A percentile compares a stretch with the other conserved stretches of the same genome.
Conservation (phyloP, 192 early-diverging fungal species). For the Dissophora globulifera region DNA sequence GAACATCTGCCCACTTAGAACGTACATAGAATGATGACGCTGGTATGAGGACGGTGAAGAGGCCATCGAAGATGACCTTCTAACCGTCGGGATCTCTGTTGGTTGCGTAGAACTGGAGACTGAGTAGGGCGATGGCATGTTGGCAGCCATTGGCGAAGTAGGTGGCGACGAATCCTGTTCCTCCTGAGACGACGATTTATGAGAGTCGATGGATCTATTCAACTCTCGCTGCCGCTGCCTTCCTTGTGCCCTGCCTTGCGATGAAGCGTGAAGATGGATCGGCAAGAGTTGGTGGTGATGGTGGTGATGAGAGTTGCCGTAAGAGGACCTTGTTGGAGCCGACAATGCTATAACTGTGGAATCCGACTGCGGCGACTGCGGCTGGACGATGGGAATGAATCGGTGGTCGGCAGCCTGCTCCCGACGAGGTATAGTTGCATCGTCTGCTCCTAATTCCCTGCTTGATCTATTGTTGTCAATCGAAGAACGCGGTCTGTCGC, state of each 20-base stretch:
- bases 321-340: constrained; percentile 29
- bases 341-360: constrained; percentile 17
- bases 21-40: constrained; percentile 46
- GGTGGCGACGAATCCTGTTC: constrained; percentile 51
- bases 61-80: constrained; percentile 42
- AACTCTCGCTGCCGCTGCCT: constrained; percentile 27
- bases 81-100: constrained; percentile 31
- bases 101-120: constrained; percentile 9
- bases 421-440: not conserved
- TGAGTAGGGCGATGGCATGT: constrained; percentile 37
- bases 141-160: constrained; percentile 27
- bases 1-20: constrained; percentile 51
- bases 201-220: constrained; percentile 37
- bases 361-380: constrained; percentile 14
- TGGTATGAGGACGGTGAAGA: constrained; percentile 51
- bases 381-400: constrained; percentile 16
- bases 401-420: constrained; percentile 10
- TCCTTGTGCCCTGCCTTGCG: constrained; percentile 12
- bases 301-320: constrained; percentile 16
- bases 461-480: constrained; percentile 23
- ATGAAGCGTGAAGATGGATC: not conserved
- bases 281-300: constrained; percentile 18
- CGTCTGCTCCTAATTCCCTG: not conserved
- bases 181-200: constrained; percentile 35
- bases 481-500: constrained; percentile 13